Base-by-base conservation (phyloP, 306 rosid species). In the Datisca glomerata region DNA sequence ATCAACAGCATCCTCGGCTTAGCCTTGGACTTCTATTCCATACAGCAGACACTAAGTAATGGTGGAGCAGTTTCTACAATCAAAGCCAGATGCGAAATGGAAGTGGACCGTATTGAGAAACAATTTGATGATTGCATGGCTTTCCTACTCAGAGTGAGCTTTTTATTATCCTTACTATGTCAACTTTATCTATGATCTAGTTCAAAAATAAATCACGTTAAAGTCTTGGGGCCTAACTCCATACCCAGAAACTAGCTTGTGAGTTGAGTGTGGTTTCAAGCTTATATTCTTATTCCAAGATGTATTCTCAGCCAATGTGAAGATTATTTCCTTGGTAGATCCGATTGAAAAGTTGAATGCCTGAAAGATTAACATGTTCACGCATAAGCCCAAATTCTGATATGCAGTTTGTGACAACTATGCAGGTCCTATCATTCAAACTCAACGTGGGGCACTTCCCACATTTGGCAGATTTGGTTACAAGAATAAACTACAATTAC, bases 51-150 rank as follows among this genome's bases (percentile, higher is more conserved):
- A 7, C 69, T 80, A 45, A 66, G 69, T 49, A 74, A 80, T 3
- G 86, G 94, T 24, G 97, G 95, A 67, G 89, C 93, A 67, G 79
- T 72, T 55, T 72, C 97, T 51, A 78, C 93, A 34, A 72, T 76
- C 58, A 89, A 80, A 65, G 83, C 89, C 48, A 80, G 85, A 59
- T 89, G 97, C 57, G 97, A 83, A 69, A 80, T 72, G 83, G 97
- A 89, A 66, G 74, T 89, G 12, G 93, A 83, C 39, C 83, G 93
- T 7, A 89, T 89, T 46, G 97, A 83, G 61, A 89, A 80, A 63
- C 86, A 83, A 64, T 89, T 89, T 57, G 95, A 89, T 61, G 95
- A 89, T 41, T 89, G 97, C 79, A 68, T 83, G 21, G 86, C 97
- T 45, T 84, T 83, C 66, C 76, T 89, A 56, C 97, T 89, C 13